Evolutionary conservation across 768 basidiomycete genomes (phyloP).

Genomic region (Strobilomyces echinocephalus): DNA sequence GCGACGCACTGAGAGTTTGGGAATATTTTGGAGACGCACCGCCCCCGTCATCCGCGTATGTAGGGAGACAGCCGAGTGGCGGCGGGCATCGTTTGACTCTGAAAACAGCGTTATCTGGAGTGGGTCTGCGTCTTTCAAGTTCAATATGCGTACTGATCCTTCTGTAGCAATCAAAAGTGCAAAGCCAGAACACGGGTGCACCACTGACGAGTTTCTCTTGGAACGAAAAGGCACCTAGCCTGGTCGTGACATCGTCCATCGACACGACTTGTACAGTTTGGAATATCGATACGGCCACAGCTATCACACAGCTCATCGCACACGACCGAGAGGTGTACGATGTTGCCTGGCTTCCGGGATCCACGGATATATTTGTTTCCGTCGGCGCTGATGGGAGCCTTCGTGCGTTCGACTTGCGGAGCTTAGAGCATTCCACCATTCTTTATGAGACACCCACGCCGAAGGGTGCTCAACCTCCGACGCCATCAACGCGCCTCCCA

Average conservation of each 20-base stretch:
- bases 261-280: conserved; percentile 99
- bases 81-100: conserved; percentile 64
- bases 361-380: conserved; percentile 95
- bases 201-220: conserved; percentile 97
- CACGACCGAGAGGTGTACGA: conserved; percentile 97
- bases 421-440: conserved; percentile 96
- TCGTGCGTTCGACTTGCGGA: conserved; percentile 93
- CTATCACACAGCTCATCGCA: conserved; percentile 95
- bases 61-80: conserved; percentile 55
- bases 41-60: conserved; percentile 55
- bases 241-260: conserved; percentile 95
- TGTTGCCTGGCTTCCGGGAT: conserved; percentile 96
- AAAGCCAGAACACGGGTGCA: conserved; percentile 76
- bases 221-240: conserved; percentile 88
- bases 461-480: conserved; percentile 58
- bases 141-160: conserved; percentile 10
- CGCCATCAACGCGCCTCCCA: conserved; percentile 60
- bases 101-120: conserved; percentile 78
- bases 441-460: conserved; percentile 90
- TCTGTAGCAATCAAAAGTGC: conserved; percentile 80
- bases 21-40: conserved; percentile 75
- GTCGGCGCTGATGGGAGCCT: conserved; percentile 97
- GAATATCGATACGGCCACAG: conserved; percentile 93
- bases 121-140: conserved; percentile 37
- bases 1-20: conserved; percentile 89